Evolutionary conservation across 2,329 filamentous ascomycete species (phyloP).

Genomic region (Fusarium sp.): DNA sequence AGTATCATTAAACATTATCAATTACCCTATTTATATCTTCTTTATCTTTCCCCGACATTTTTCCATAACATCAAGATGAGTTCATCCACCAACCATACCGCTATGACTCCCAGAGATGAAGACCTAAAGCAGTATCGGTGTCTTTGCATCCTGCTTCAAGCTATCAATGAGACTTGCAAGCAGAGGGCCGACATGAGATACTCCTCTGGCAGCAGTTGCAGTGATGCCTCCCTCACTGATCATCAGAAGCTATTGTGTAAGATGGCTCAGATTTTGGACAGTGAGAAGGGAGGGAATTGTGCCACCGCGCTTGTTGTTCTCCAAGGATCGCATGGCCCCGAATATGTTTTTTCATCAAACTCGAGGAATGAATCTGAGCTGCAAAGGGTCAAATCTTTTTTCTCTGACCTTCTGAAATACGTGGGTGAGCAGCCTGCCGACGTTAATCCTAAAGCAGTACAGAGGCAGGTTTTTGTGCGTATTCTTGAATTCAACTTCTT

Average conservation of each 20-base stretch:
- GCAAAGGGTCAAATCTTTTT: background rate
- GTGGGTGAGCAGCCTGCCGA: background rate
- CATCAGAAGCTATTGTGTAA: background rate
- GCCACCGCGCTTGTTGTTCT: slow-evolving; percentile 1
- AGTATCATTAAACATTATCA: background rate
- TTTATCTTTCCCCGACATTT: background rate
- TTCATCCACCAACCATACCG: background rate
- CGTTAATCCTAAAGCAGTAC: background rate
- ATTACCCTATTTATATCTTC: background rate
- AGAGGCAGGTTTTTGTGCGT: background rate
- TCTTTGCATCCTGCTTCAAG: slow-evolving; percentile 10
- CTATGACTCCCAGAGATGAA: background rate
- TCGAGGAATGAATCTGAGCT: background rate
- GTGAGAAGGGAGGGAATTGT: slow-evolving; percentile 1
- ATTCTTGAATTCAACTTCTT: slow-evolving; percentile 12
- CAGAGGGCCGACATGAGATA: background rate
- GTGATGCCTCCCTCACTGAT: background rate
- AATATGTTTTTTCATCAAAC: slow-evolving; percentile 5
- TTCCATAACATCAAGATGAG: slow-evolving; percentile 5
- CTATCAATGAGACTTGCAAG: slow-evolving; percentile 12
- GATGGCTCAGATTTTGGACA: slow-evolving; percentile 1
- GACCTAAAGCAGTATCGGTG: slow-evolving; percentile 5
- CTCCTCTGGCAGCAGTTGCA: background rate
- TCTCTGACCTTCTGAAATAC: background rate
- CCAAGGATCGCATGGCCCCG: background rate